A percentile compares a stretch with the other conserved stretches of the same genome.
Conservation (phyloP, 2,329 filamentous ascomycete genomes). For the Fusarium tricinctum region DNA sequence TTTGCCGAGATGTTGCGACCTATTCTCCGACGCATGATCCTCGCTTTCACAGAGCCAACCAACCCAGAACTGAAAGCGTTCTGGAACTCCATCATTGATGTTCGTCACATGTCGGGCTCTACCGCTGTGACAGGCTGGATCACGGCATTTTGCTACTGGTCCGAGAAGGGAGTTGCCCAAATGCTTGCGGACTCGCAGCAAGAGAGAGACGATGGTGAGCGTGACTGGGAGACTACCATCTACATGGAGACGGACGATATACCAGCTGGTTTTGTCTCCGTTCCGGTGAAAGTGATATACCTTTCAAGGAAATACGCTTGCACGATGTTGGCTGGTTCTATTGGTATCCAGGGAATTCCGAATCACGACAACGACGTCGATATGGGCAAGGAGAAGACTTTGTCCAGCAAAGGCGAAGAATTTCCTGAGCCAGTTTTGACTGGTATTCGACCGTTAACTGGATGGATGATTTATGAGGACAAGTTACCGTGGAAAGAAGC, state of each 20-base stretch:
- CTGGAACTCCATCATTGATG: neutral
- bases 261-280: neutral
- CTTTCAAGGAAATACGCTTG: rapidly evolving
- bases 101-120: rapidly evolving
- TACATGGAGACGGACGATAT: rapidly evolving
- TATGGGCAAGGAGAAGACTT: neutral
- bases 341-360: neutral
- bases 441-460: neutral
- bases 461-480: conserved; percentile 12
- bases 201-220: neutral
- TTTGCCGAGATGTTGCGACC: neutral
- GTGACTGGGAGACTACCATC: neutral
- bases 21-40: neutral
- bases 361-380: neutral
- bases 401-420: neutral
- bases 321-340: neutral
- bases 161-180: too few species aligned
- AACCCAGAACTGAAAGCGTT: neutral
- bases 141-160: neutral
- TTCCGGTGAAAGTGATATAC: neutral
- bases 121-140: neutral
- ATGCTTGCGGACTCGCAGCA: too few species aligned
- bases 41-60: neutral
- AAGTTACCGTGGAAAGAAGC: neutral
- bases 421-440: too few species aligned